Conservation (phyloP, 2,329 filamentous ascomycete species). For the Diaporthe nobilis region DNA sequence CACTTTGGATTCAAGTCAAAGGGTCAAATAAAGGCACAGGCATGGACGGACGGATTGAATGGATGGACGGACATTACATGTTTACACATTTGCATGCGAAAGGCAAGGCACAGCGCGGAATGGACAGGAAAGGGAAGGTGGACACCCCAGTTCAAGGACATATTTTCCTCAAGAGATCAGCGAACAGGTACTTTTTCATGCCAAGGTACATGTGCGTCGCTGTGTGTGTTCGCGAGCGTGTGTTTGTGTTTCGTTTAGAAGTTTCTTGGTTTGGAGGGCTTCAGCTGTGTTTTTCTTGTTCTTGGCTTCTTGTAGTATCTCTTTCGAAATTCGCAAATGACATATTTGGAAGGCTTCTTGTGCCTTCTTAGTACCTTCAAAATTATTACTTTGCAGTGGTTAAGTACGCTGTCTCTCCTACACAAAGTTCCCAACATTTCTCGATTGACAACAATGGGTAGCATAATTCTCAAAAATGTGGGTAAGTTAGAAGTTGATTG, state of each 20-base stretch:
- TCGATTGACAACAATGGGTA: no score
- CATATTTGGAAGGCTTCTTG: background rate
- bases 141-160: background rate
- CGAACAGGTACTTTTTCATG: background rate
- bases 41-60: background rate
- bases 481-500: no score
- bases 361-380: no score
- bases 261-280: background rate
- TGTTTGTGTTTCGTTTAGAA: background rate
- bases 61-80: background rate
- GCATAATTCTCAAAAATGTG: no score
- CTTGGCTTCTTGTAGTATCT: constrained; percentile 4
- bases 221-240: background rate
- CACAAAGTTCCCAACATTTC: no score
- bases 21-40: background rate
- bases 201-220: background rate
- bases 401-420: no score
- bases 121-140: background rate
- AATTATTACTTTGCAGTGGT: no score
- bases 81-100: background rate
- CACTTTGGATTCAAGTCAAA: background rate
- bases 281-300: background rate
- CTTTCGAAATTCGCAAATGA: background rate
- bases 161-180: background rate
- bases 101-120: background rate